These are phyloP conservation scores for Aspergillus pseudoterreus DNA, from an alignment of 2,329 filamentous ascomycete species.

Conservation along the genomic window DNA sequence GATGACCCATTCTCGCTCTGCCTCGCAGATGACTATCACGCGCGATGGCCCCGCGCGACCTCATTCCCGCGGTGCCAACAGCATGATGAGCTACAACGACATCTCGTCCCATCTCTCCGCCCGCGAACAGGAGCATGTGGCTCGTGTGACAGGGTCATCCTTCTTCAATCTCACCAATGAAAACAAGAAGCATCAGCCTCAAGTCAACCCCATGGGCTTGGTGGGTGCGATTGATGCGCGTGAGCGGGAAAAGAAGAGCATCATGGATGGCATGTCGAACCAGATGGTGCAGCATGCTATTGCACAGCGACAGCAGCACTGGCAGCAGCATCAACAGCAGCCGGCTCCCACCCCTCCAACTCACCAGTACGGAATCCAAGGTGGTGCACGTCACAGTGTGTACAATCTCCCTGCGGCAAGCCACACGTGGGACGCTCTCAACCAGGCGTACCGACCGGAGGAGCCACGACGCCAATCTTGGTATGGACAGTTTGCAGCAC, in stretches of 20 bases:
- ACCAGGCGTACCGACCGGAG: constrained; percentile 27
- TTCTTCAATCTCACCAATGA: constrained; percentile 64
- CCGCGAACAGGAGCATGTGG: constrained; percentile 84
- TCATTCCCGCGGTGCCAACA: constrained; percentile 57
- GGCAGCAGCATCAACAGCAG: constrained; percentile 37
- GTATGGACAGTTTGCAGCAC: constrained; percentile 28
- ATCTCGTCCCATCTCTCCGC: constrained; percentile 67
- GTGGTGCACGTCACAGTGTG: constrained; percentile 17
- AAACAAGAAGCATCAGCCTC: constrained; percentile 50
- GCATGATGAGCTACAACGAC: constrained; percentile 49
- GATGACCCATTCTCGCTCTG: constrained; percentile 29
- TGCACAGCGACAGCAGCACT: constrained; percentile 60
- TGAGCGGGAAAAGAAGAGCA: constrained; percentile 71
- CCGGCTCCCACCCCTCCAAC: constrained; percentile 24
- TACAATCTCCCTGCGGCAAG: constrained; percentile 35
- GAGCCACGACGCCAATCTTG: constrained; percentile 32
- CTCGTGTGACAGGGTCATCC: constrained; percentile 72
- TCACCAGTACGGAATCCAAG: constrained; percentile 11
- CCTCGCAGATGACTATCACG: constrained; percentile 30
- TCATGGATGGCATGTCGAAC: constrained; percentile 65
- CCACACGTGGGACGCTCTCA: constrained; percentile 35
- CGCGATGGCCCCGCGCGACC: constrained; percentile 25
- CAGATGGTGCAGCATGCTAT: constrained; percentile 72
- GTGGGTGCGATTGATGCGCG: constrained; percentile 76
- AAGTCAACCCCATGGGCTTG: constrained; percentile 55